Percentiles rank a stretch among this genome's conserved stretches.
These are phyloP conservation scores for Globisporangium nodosum DNA, from an alignment of 352 stramenopile species.

Conservation along the genomic window DNA sequence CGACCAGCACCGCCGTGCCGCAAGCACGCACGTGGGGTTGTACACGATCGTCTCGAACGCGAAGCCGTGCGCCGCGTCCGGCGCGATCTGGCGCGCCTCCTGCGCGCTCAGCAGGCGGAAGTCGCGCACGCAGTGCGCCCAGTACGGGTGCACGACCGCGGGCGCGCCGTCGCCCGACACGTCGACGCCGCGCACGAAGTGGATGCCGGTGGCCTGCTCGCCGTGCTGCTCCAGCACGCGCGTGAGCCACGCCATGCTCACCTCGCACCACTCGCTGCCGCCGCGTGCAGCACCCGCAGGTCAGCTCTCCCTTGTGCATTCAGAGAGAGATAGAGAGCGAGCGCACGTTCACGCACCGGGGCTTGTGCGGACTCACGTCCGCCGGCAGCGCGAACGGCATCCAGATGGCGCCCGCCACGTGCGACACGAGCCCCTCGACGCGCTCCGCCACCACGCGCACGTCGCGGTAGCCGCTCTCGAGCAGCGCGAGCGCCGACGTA, in stretches of 20 bases:
- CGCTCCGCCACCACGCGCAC: conserved; percentile 43
- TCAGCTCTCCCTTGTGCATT: too few species aligned
- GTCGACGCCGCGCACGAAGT: conserved; percentile 44
- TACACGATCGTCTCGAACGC: conserved; percentile 62
- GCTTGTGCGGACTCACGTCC: conserved; percentile 26
- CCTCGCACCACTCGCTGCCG: conserved; percentile 55
- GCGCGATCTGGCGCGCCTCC: conserved; percentile 30
- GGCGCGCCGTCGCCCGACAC: conserved; percentile 29
- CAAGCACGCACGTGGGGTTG: conserved; percentile 33
- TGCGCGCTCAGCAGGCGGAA: conserved; percentile 38
- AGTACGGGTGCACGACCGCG: conserved; percentile 48
- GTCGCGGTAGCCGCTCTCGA: conserved; percentile 37
- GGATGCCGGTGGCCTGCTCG: conserved; percentile 37
- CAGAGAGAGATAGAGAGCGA: not conserved
- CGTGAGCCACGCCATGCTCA: conserved; percentile 52
- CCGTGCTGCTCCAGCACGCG: conserved; percentile 32
- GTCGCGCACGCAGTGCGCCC: conserved; percentile 56
- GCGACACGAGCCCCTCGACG: conserved; percentile 60
- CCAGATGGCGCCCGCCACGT: conserved; percentile 67
- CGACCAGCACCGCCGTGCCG: not conserved
- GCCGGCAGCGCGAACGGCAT: conserved; percentile 59
- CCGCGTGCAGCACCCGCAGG: too few species aligned
- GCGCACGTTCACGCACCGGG: conserved; percentile 18
- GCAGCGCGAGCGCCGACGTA: conserved; percentile 55
- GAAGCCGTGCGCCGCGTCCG: conserved; percentile 41